Evolutionary conservation across 306 rosid species (phyloP), one percentile per base, ranked within the genome.

Genomic region (Vigna hirtella): DNA sequence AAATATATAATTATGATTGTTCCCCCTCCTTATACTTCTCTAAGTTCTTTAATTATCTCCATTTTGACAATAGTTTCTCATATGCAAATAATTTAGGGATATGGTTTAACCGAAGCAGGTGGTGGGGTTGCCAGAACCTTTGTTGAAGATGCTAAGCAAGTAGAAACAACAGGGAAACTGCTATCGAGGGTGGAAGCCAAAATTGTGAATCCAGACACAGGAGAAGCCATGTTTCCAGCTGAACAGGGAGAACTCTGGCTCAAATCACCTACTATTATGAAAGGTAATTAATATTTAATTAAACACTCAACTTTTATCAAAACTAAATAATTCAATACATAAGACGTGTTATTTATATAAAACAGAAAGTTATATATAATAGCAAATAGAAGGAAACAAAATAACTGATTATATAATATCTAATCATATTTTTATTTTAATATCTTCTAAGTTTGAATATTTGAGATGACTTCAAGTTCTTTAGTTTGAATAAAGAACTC

Each of bases 181-280:
- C 0, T 20, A 3, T 55, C 66, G 26, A 76, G 75, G 1, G 20
- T 82, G 14, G 90, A 88, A 65, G 89, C 89, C 9, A 87, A 83
- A 82, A 84, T 90, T 36, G 79, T 87, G 40, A 81, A 88, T 69
- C 82, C 90, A 1, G 40, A 80, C 32, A 77, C 87, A 2, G 89
- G 87, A 5, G 79, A 72, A 5, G 69, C 86, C 74, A 56, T 90
- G 87, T 53, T 62, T 52, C 91, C 86, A 2, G 75, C 81, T 18
- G 57, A 80, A 24, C 65, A 67, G 72, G 91, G 94, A 6, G 94
- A 90, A 83, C 87, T 90, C 16, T 87, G 91, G 88, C 8, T 90
- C 18, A 86, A 81, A 73, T 86, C 88, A 82, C 86, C 94, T 55
- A 3, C 74, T 0, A 73, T 90, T 42, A 86, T 87, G 91, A 86